Percentiles rank a stretch among this genome's conserved stretches.
phyloP scores from a whole-genome alignment of 129 eudicot species.

The Logfia minima region DNA sequence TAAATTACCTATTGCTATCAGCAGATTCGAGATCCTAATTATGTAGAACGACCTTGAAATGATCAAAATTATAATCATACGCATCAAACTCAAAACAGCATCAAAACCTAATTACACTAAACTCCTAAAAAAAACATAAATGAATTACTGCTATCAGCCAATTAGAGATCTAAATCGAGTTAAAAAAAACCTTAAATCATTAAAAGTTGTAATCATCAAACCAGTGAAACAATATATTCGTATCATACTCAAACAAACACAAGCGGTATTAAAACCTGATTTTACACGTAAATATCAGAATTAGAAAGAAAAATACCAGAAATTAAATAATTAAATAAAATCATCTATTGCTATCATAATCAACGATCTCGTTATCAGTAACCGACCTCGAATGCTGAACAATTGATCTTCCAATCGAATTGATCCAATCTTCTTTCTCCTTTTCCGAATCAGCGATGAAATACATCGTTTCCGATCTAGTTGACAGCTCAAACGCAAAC shows the following conservation, averaged over 20 bases:
- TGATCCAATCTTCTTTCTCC: conserved; percentile 98
- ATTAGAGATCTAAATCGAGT: conserved; percentile 7
- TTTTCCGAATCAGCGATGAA: conserved; percentile 89
- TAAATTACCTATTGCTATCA: too few relatives aligned
- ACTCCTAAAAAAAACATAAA: neutral
- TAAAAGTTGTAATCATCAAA: conserved; percentile 14
- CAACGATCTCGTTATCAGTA: conserved; percentile 67
- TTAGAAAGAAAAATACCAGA: neutral
- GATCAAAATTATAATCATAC: too few relatives aligned
- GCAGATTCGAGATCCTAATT: too few relatives aligned
- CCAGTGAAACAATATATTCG: conserved; percentile 11
- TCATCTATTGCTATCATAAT: conserved; percentile 55
- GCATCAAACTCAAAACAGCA: neutral
- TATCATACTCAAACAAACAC: conserved; percentile 20
- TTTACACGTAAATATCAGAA: conserved; percentile 19
- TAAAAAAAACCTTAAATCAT: neutral
- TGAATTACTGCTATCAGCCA: neutral
- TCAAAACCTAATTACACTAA: neutral
- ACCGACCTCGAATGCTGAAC: conserved; percentile 91
- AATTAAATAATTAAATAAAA: neutral
- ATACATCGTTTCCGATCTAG: conserved; percentile 80
- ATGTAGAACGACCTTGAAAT: too few relatives aligned
- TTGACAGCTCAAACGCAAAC: conserved; percentile 80
- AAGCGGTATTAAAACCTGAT: conserved; percentile 23
- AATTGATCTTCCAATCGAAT: conserved; percentile 83